phyloP scores from a whole-genome alignment of 192 early-diverging fungal species.

The Chytriomyces hyalinus region DNA sequence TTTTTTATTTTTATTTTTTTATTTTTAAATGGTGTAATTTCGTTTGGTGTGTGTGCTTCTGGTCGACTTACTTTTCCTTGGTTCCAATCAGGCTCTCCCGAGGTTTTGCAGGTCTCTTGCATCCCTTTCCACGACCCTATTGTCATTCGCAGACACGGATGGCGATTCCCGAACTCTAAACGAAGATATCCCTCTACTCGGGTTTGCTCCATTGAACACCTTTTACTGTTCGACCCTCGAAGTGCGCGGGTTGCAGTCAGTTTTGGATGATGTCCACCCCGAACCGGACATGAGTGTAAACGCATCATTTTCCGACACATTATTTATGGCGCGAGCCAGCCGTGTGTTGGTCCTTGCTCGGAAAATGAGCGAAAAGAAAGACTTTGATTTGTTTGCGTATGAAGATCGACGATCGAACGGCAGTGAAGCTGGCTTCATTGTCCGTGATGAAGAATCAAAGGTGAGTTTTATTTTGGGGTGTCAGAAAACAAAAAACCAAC shows the following conservation, averaged over 20 bases:
- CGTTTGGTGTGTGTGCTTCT: no score
- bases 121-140: conserved; percentile 40
- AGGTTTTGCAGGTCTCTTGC: conserved; percentile 36
- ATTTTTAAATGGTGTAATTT: no score
- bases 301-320: neutral
- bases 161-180: conserved; percentile 40
- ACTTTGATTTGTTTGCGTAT: conserved; percentile 42
- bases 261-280: neutral
- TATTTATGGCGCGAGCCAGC: conserved; percentile 26
- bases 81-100: conserved; percentile 8
- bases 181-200: conserved; percentile 45
- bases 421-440: conserved; percentile 38
- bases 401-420: conserved; percentile 22
- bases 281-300: neutral
- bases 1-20: no score
- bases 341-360: conserved; percentile 41
- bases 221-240: conserved; percentile 23
- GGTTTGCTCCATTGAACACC: conserved; percentile 37
- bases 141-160: conserved; percentile 55
- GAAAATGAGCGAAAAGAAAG: conserved; percentile 31
- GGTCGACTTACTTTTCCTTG: no score
- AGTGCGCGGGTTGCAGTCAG: neutral
- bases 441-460: conserved; percentile 40
- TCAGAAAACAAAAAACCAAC: no score
- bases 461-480: conserved; percentile 11